phyloP scores from a whole-genome alignment of 2,329 filamentous ascomycete species.

The Epichloe scottii region DNA sequence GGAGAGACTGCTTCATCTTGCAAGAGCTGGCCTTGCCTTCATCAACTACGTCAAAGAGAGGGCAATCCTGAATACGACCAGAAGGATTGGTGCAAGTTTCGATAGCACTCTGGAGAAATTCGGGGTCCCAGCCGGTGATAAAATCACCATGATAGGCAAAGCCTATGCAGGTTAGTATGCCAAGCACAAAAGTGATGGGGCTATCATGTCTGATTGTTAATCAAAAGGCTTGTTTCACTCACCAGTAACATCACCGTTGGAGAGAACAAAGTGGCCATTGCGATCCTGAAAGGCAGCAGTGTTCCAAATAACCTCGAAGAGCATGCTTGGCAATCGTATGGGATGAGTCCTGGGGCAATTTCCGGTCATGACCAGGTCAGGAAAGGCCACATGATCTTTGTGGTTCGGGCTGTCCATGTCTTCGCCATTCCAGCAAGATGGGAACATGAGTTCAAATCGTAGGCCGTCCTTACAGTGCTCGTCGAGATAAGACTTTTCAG shows the following conservation, averaged over 20 bases:
- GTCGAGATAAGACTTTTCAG: conserved; percentile 69
- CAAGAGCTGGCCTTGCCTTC: conserved; percentile 48
- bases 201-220: not conserved
- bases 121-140: conserved; percentile 62
- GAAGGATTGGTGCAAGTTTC: conserved; percentile 59
- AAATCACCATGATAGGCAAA: conserved; percentile 72
- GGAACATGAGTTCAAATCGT: conserved; percentile 76
- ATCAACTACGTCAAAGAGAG: conserved; percentile 57
- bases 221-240: conserved; percentile 15
- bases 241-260: conserved; percentile 69
- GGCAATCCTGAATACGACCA: conserved; percentile 61
- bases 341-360: conserved; percentile 59
- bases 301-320: conserved; percentile 79
- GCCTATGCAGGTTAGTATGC: conserved; percentile 30
- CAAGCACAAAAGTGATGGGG: not conserved
- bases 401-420: conserved; percentile 43
- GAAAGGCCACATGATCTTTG: conserved; percentile 63
- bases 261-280: conserved; percentile 58
- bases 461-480: conserved; percentile 70
- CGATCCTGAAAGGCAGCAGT: conserved; percentile 51
- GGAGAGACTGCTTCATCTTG: conserved; percentile 41
- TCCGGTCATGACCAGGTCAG: conserved; percentile 62
- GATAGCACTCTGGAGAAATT: conserved; percentile 59
- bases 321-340: conserved; percentile 57
- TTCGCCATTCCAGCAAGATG: conserved; percentile 73